phyloP scores from a whole-genome alignment of 495 filamentous ascomycete species.

The Aspergillus affinis region DNA sequence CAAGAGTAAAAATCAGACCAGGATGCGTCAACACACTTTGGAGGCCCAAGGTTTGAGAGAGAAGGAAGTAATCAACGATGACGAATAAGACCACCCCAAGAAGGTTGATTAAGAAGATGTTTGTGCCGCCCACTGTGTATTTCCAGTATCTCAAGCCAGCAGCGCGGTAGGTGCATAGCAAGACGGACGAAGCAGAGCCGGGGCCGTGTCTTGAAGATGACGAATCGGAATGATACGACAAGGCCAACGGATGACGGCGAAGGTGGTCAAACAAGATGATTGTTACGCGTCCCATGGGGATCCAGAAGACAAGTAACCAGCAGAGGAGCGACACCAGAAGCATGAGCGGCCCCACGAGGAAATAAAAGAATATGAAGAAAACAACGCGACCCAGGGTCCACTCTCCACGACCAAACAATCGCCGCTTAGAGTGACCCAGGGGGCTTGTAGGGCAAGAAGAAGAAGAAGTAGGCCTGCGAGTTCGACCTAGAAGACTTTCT shows the following conservation, averaged over 20 bases:
- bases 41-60: constrained; percentile 64
- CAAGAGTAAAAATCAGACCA: constrained; percentile 80
- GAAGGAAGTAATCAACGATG: constrained; percentile 85
- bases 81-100: constrained; percentile 87
- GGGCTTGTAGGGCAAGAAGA: constrained; percentile 25
- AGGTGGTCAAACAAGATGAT: constrained; percentile 89
- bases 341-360: constrained; percentile 84
- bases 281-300: constrained; percentile 97
- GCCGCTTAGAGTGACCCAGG: constrained; percentile 69
- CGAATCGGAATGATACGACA: constrained; percentile 89
- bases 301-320: constrained; percentile 96
- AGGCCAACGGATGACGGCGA: constrained; percentile 83
- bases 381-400: constrained; percentile 94
- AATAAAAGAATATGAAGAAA: constrained; percentile 97
- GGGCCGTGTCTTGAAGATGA: constrained; percentile 67
- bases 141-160: constrained; percentile 97
- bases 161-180: constrained; percentile 95
- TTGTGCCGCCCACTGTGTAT: constrained; percentile 97
- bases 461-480: constrained; percentile 45
- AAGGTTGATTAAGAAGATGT: constrained; percentile 98
- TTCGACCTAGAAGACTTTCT: constrained; percentile 81
- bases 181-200: constrained; percentile 75
- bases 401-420: constrained; percentile 91
- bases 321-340: constrained; percentile 83
- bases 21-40: constrained; percentile 71